Base-by-base conservation (phyloP, 768 basidiomycete species). In the Lactarius tabidus region DNA sequence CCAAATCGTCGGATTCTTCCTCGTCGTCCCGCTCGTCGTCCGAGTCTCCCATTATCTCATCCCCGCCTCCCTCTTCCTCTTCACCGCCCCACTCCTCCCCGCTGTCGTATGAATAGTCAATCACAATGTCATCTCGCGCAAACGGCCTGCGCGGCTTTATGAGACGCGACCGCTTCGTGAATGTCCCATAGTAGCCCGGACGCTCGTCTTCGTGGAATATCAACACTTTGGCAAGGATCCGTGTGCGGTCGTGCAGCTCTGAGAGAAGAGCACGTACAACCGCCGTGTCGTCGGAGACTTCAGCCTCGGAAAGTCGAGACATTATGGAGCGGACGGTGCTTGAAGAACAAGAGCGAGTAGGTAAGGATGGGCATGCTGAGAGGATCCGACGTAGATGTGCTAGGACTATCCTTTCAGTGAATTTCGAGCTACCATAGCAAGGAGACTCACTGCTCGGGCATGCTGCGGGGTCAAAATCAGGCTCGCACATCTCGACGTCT, bases 71-170 rank as follows among this genome's bases (percentile, higher is more conserved):
- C 15, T 79, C 81, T 26, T 87, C 86, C 72, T 95, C 94, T 63
- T 90, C 91, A 67, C 93, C 93, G 96, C 97, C 93, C 97, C 97
- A 98, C 70, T 98, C 97, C 70, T 88, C 93, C 17, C 93, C 96
- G 59, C 92, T 95, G 77, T 99, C 95, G 72, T 95, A 93, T 6
- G 84, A 83, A 74, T 98, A 99, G 75, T 98, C 94, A 60, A 91
- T 82, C 15, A 84, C 81, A 1, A 88, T 78, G 14, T 84, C 79
- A 71, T 99, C 97, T 68, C 84, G 84, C 2, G 82, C 85, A 66
- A 96, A 89, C 1, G 97, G 95, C 20, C 82, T 84, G 18, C 97
- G 86, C 2, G 95, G 88, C 1, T 93, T 89, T 65, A 98, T 85
- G 38, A 85, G 76, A 20, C 80, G 80, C 17, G 94, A 95, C 65